A percentile compares a stretch with the other conserved stretches of the same genome.
Evolutionary conservation across 2,329 filamentous ascomycete species (phyloP).

Genomic region (Chaetomiaceae sp.): DNA sequence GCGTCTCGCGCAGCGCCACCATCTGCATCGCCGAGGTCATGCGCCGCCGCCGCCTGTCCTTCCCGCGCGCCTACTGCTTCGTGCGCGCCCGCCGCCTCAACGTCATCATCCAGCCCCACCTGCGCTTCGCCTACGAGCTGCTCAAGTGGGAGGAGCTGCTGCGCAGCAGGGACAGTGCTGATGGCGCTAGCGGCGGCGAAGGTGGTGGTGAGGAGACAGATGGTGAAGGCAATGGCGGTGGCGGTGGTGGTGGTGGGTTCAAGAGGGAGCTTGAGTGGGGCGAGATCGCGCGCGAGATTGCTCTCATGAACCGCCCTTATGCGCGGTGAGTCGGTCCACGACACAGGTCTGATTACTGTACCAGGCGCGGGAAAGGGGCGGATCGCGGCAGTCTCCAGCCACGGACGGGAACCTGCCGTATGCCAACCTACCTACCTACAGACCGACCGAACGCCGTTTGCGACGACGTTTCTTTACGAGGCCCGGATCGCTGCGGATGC

Average conservation of each 20-base stretch:
- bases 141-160: slow-evolving; percentile 90
- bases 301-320: slow-evolving; percentile 93
- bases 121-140: slow-evolving; percentile 90
- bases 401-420: too few relatives aligned
- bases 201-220: slow-evolving; percentile 28
- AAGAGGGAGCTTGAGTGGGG: slow-evolving; percentile 86
- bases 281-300: slow-evolving; percentile 82
- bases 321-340: slow-evolving; percentile 41
- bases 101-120: slow-evolving; percentile 95
- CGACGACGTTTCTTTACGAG: too few relatives aligned
- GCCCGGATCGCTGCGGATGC: too few relatives aligned
- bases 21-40: slow-evolving; percentile 99
- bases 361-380: too few relatives aligned
- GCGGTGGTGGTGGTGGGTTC: slow-evolving; percentile 41
- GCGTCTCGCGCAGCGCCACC: slow-evolving; percentile 89
- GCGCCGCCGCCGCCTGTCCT: slow-evolving; percentile 70
- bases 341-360: too few relatives aligned
- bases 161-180: slow-evolving; percentile 27
- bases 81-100: slow-evolving; percentile 88
- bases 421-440: too few relatives aligned
- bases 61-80: slow-evolving; percentile 92
- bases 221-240: too few relatives aligned
- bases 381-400: too few relatives aligned
- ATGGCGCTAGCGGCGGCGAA: neutral
- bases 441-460: too few relatives aligned